These are phyloP conservation scores for Gyromitra esculenta DNA, from an alignment of 2,329 filamentous ascomycete genomes.

Conservation along the genomic window DNA sequence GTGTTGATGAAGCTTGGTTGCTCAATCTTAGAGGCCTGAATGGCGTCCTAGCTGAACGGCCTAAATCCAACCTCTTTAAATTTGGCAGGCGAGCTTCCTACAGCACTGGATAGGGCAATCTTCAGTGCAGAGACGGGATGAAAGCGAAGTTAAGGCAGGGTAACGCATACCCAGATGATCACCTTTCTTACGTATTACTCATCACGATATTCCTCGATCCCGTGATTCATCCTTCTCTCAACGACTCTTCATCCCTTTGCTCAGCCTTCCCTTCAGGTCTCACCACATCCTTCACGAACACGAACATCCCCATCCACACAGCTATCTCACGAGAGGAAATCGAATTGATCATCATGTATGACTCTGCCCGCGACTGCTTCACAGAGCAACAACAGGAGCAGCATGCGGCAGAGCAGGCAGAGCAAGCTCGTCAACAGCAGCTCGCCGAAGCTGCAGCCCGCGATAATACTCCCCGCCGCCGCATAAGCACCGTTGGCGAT, in stretches of 20 bases:
- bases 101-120: no score
- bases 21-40: no score
- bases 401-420: slow-evolving; percentile 35
- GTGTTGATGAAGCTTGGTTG: no score
- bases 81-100: no score
- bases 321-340: not conserved
- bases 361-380: slow-evolving; percentile 56
- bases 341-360: slow-evolving; percentile 53
- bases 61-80: no score
- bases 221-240: not conserved
- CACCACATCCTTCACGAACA: not conserved
- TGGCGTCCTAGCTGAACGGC: no score
- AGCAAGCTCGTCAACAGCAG: slow-evolving; percentile 32
- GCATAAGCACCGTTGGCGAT: slow-evolving; percentile 48
- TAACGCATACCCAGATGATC: not conserved
- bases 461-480: slow-evolving; percentile 40
- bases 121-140: not conserved
- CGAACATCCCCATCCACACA: not conserved
- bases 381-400: slow-evolving; percentile 52
- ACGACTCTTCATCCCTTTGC: slow-evolving; percentile 17
- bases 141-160: not conserved
- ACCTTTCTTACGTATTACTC: not conserved
- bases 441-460: slow-evolving; percentile 33
- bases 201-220: not conserved
- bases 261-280: not conserved